Conservation (phyloP, 495 filamentous ascomycete species). For the Penicillium desertorum region DNA sequence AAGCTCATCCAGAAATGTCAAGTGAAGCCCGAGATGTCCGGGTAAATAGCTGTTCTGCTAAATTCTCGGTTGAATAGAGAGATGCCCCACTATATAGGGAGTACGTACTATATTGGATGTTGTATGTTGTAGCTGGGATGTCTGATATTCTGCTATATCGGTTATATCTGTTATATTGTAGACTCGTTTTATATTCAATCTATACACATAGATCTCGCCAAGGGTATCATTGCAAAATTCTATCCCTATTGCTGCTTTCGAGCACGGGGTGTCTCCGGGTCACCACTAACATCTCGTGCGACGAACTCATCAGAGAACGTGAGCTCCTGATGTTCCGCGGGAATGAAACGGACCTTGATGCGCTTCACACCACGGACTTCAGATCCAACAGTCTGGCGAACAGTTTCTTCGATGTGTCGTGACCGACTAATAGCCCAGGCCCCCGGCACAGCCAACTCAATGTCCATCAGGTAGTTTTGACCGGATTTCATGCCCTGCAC, state of each 20-base stretch:
- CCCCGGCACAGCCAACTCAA: conserved; percentile 76
- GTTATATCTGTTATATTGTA: neutral
- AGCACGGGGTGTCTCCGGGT: conserved; percentile 55
- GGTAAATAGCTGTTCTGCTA: conserved; percentile 18
- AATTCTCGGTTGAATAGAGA: conserved; percentile 11
- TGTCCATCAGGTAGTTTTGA: conserved; percentile 89
- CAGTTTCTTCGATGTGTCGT: conserved; percentile 63
- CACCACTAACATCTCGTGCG: conserved; percentile 59
- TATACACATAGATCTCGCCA: conserved; percentile 20
- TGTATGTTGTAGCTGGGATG: neutral
- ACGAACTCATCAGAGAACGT: conserved; percentile 80
- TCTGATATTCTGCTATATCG: too few relatives aligned
- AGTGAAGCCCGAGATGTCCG: conserved; percentile 9
- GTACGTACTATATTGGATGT: neutral
- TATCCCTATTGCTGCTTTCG: conserved; percentile 11
- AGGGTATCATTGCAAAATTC: conserved; percentile 9
- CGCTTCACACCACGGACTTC: conserved; percentile 79
- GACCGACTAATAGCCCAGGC: conserved; percentile 69
- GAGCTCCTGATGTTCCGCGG: conserved; percentile 51
- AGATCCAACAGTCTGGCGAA: conserved; percentile 66
- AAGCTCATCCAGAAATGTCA: neutral
- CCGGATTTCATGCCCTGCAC: conserved; percentile 89
- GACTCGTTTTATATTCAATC: conserved; percentile 13
- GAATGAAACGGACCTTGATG: conserved; percentile 78
- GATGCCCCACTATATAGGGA: conserved; percentile 3